Conservation (phyloP, 2,329 filamentous ascomycete genomes). For the Colletotrichum phormii region DNA sequence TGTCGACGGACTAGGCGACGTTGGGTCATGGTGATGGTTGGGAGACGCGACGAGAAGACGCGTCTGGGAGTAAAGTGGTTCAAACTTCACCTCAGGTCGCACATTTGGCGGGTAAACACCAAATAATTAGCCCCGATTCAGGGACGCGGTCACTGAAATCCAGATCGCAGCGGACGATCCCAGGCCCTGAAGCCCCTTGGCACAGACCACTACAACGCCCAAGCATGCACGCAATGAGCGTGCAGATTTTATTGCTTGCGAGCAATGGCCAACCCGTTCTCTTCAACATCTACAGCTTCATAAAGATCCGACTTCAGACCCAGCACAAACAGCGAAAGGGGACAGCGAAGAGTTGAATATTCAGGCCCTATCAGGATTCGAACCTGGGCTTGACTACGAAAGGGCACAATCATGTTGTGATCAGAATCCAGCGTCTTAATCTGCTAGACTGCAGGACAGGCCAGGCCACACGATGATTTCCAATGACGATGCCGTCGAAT, state of each 20-base stretch:
- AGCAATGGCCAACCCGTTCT: too few species aligned
- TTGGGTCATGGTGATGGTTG: slow-evolving; percentile 9
- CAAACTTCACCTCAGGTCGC: not conserved
- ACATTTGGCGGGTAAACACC: not conserved
- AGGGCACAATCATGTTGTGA: not conserved
- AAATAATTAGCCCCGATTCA: slow-evolving; percentile 27
- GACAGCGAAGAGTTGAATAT: fast-evolving
- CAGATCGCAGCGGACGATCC: slow-evolving; percentile 5
- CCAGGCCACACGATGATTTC: not conserved
- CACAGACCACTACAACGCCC: not conserved
- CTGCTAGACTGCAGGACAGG: slow-evolving; percentile 34
- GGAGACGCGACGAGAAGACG: slow-evolving; percentile 11
- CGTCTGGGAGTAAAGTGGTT: not conserved
- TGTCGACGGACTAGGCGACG: slow-evolving; percentile 22
- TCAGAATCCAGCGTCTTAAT: slow-evolving; percentile 36
- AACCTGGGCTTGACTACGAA: slow-evolving; percentile 35
- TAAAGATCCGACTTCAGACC: too few species aligned
- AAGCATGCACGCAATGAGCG: too few species aligned
- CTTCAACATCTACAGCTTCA: too few species aligned
- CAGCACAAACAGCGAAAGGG: not conserved
- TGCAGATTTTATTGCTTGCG: too few species aligned
- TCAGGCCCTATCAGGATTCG: slow-evolving; percentile 31
- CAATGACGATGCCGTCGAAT: not conserved
- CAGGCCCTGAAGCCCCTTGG: not conserved
- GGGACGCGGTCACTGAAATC: not conserved